Base-by-base conservation (phyloP, 176 grass and related monocot genomes). In the Rhynchospora tenuis region DNA sequence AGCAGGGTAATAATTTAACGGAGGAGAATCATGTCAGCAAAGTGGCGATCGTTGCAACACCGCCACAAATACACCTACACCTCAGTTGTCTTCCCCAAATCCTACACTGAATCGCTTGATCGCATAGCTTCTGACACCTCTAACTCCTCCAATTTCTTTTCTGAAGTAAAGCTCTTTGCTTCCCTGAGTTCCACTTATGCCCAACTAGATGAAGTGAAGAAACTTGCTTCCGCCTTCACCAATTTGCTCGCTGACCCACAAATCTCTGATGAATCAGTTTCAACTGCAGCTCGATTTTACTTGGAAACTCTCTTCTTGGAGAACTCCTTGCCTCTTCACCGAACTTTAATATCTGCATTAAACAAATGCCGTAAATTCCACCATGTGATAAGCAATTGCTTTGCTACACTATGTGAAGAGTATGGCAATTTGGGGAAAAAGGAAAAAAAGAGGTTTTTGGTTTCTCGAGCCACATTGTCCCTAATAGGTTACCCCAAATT, bases 401-500 rank as follows among this genome's bases (percentile, higher is more conserved):
- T 95, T 80, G 86, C 91, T 6, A 55, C 19, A 26, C 89, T 95
- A 26, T 98, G 92, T 26, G 84, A 90, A 83, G 90, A 98, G 50
- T 93, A 98, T 81, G 87, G 90, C 43, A 72, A 78, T 81, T 86
- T 50, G 29, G 74, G 82, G 23, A 93, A 68, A 59, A 99, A 95
- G 73, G 89, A 88, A 73, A 95, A 83, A 46, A 93, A 88, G 64
- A 88, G 71, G 17, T 95, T 99, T 83, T 86, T 90, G 86, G 93
- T 99, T 13, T 95, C 93, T 74, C 87, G 93, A 68, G 89, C 88
- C 2, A 86, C 89, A 38, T 81, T 99, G 38, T 99, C 96, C 17
- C 75, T 99, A 64, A 99, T 99, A 64, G 91, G 93, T 78, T 99
- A 93, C 75, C 96, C 96, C 16, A 99, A 98, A 60, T 89, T 99